phyloP scores from a whole-genome alignment of 2,329 filamentous ascomycete genomes.

The Arthroderma sp. region DNA sequence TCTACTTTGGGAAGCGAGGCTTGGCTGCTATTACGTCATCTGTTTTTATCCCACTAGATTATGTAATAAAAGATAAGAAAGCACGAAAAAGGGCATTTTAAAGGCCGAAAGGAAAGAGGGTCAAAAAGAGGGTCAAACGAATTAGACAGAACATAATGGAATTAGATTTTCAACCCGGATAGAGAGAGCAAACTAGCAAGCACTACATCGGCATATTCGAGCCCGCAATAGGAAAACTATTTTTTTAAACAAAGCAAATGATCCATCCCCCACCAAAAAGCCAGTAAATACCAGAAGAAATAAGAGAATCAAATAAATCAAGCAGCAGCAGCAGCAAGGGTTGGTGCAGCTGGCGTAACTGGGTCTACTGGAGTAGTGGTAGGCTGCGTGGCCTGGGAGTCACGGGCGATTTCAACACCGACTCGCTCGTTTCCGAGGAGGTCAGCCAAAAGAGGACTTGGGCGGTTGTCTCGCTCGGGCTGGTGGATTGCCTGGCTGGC shows the following conservation, averaged over 20 bases:
- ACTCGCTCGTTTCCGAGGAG: constrained; percentile 89
- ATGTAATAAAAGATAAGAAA: not conserved
- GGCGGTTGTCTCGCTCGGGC: constrained; percentile 69
- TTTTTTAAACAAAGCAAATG: not conserved
- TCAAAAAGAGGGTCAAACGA: not conserved
- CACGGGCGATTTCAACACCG: constrained; percentile 61
- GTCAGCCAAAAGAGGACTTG: constrained; percentile 77
- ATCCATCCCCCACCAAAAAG: not conserved
- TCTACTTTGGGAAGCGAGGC: constrained; percentile 20
- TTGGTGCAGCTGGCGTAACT: not conserved
- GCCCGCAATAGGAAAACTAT: not conserved
- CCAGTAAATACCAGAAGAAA: not conserved
- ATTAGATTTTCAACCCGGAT: not conserved
- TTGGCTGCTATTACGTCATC: not conserved
- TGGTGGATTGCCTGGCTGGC: constrained; percentile 59
- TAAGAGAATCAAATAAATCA: not conserved
- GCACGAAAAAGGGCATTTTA: not conserved
- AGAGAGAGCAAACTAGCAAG: not conserved
- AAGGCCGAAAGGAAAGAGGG: not conserved
- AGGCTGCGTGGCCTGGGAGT: constrained; percentile 26
- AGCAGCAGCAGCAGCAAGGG: constrained; percentile 23
- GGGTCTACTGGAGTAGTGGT: constrained; percentile 15
- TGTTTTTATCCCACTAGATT: not conserved
- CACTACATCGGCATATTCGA: not conserved
- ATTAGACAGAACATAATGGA: not conserved